Base-by-base conservation (phyloP, 441 rosid genomes). In the Gossypium gossypioides region DNA sequence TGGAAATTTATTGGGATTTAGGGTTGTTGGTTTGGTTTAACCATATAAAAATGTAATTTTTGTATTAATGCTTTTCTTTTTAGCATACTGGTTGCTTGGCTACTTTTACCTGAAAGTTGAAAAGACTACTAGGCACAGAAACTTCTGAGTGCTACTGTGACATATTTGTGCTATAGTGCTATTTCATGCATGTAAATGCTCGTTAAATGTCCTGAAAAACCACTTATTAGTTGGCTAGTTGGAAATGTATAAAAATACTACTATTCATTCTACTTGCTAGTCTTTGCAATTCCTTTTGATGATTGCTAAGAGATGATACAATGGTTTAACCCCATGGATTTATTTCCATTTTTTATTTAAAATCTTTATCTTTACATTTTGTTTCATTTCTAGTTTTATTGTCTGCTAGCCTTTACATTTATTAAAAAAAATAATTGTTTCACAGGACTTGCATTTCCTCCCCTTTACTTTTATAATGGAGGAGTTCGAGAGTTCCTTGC, bases 401-500 rank as follows among this genome's bases (percentile, higher is more conserved):
- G 65, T 74, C n/a, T 69, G 21, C 62, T 4, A 25, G 37, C 42
- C 56, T 76, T 57, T 60, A 54, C 63, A 15, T 46, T 74, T 48
- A 10, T 71, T 18, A 10, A 56, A 9, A 77, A 29, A 75, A 40
- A 24, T 34, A 69, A 24, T 46, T 71, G 27, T 74, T 79, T 77
- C 75, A 75, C 91, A 96, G 98, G 99, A 76, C 91, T 93, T 76
- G 97, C 97, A 74, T 86, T 70, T 83, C 96, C 99, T 68, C 91
- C 98, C 68, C 91, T 96, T 46, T 93, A 90, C 84, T 93, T 96
- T 80, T 96, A 93, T 81, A 93, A 78, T 69, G 98, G 99, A 75
- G 98, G 99, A 71, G 96, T 93, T 72, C 84, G 86, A 79, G 96
- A 93, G 84, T 91, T 93, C 80, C 88, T 96, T 58, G 91, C 97